Evolutionary conservation across 2,329 filamentous ascomycete genomes (phyloP).

Genomic region (Fusarium torreyae): DNA sequence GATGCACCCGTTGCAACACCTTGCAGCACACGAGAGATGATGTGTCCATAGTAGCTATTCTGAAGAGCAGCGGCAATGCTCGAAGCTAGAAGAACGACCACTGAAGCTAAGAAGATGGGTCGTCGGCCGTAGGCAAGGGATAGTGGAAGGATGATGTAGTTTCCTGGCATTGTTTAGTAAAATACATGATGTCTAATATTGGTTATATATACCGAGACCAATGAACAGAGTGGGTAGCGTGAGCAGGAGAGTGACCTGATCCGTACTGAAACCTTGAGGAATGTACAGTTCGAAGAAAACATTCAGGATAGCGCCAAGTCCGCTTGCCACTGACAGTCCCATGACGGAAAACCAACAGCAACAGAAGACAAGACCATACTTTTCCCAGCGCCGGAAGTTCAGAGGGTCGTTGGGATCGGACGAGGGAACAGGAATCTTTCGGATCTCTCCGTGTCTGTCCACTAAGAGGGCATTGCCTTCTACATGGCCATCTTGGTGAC

Average conservation of each 20-base stretch:
- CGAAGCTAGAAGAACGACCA: slow-evolving; percentile 6
- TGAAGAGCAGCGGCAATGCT: slow-evolving; percentile 13
- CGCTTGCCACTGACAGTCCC: slow-evolving; percentile 15
- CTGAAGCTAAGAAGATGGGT: slow-evolving; percentile 15
- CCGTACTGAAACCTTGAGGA: slow-evolving; percentile 11
- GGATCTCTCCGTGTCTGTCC: slow-evolving; percentile 12
- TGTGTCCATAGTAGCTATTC: slow-evolving; percentile 13
- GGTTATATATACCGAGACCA: neutral
- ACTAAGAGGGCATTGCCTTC: slow-evolving; percentile 24
- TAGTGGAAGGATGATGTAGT: slow-evolving; percentile 21
- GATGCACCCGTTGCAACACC: slow-evolving; percentile 18
- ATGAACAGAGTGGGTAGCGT: slow-evolving; percentile 20
- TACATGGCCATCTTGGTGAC: neutral
- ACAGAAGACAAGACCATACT: slow-evolving; percentile 24
- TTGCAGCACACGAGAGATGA: slow-evolving; percentile 9
- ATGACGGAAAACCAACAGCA: slow-evolving; percentile 29
- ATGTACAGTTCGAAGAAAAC: slow-evolving; percentile 24
- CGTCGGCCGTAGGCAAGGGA: slow-evolving; percentile 20
- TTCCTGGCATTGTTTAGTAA: neutral
- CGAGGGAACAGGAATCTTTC: slow-evolving; percentile 19
- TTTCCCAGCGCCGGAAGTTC: slow-evolving; percentile 18
- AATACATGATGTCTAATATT: rapidly evolving
- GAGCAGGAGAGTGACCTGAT: slow-evolving; percentile 20
- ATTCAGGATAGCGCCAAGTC: slow-evolving; percentile 14
- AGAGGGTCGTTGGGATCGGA: slow-evolving; percentile 22